Evolutionary conservation across 495 filamentous ascomycete species (phyloP).

Genomic region (Pseudotulostoma volvatum): DNA sequence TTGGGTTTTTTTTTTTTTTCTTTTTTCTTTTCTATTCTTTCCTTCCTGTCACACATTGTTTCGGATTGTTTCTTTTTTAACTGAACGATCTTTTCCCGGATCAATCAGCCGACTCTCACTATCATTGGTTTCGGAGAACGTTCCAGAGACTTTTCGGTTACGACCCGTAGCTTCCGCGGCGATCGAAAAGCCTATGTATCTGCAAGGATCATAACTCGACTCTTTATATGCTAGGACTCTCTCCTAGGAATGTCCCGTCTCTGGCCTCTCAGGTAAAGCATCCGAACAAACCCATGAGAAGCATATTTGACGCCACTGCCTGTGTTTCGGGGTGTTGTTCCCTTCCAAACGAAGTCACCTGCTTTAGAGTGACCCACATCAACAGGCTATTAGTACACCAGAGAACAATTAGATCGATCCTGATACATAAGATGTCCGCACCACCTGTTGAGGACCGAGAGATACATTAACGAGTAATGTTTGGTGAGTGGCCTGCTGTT

Average conservation of each 20-base stretch:
- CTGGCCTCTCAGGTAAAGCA: too few relatives aligned
- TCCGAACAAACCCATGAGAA: background rate
- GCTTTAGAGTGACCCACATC: too few relatives aligned
- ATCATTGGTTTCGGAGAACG: background rate
- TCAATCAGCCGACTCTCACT: background rate
- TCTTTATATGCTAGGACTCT: background rate
- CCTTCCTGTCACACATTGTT: conserved; percentile 1
- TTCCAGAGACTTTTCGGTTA: background rate
- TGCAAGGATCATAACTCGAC: background rate
- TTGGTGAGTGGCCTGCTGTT: too few relatives aligned
- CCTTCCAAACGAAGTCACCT: background rate
- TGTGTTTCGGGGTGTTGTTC: background rate
- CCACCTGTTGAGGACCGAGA: too few relatives aligned
- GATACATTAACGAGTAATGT: too few relatives aligned
- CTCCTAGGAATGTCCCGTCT: too few relatives aligned
- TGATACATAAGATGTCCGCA: too few relatives aligned
- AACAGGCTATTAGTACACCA: too few relatives aligned
- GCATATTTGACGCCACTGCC: background rate
- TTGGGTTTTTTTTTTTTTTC: conserved; percentile 4
- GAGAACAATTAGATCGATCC: too few relatives aligned
- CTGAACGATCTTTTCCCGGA: background rate
- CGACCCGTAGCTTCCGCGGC: background rate
- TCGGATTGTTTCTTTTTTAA: background rate
- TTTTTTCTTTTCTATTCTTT: background rate
- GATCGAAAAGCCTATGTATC: background rate